Percentiles rank a stretch among this genome's conserved stretches.
phyloP scores from a whole-genome alignment of 2,329 filamentous ascomycete species.

The Talaromyces pinophilus region DNA sequence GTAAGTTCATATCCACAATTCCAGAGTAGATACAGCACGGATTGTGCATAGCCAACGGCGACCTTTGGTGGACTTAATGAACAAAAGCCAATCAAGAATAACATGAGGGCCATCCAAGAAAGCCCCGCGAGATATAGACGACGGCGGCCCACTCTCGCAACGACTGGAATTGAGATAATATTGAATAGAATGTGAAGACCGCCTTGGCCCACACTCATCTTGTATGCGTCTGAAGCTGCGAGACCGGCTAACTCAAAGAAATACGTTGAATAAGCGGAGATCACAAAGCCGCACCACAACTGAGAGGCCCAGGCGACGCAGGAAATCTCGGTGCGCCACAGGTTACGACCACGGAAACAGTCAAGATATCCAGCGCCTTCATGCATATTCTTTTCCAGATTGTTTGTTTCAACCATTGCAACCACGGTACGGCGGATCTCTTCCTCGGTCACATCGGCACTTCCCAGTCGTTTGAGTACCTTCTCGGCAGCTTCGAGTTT shows the following conservation, averaged over 20 bases:
- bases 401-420: constrained; percentile 21
- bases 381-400: constrained; percentile 18
- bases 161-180: constrained; percentile 35
- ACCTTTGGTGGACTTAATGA: constrained; percentile 44
- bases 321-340: constrained; percentile 45
- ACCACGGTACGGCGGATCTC: constrained; percentile 10
- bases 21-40: constrained; percentile 42
- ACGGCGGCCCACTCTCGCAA: constrained; percentile 37
- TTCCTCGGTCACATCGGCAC: constrained; percentile 14
- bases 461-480: constrained; percentile 21
- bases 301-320: constrained; percentile 48
- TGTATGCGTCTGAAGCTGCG: constrained; percentile 35
- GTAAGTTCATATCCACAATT: constrained; percentile 44
- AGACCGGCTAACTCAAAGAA: constrained; percentile 50
- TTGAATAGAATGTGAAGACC: constrained; percentile 41
- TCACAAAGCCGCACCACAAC: constrained; percentile 45
- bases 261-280: constrained; percentile 56
- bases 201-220: constrained; percentile 40
- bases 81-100: constrained; percentile 42
- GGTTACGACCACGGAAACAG: constrained; percentile 43
- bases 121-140: constrained; percentile 36
- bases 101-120: constrained; percentile 34
- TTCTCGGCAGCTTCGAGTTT: constrained; percentile 19
- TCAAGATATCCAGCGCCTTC: constrained; percentile 29
- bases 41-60: constrained; percentile 39